Evolutionary conservation across 2,329 filamentous ascomycete genomes (phyloP), one percentile per base, ranked within the genome.

Genomic region (Pseudogymnoascus sp.): DNA sequence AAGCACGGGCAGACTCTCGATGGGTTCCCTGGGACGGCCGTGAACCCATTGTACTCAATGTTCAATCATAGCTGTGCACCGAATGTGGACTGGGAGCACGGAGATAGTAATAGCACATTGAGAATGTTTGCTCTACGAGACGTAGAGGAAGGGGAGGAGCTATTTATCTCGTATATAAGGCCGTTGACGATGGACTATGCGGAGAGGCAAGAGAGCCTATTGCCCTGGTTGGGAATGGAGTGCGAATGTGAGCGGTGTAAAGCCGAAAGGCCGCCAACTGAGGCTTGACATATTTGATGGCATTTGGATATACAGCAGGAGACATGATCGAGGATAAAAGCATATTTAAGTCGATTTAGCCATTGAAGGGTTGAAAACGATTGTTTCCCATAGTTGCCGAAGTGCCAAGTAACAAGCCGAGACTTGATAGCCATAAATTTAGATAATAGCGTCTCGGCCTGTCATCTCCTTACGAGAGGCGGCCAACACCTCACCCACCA

Each of bases 31-130:
- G 69, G 73, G 16, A 69, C 71, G 1, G 67, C 65, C 25, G 67
- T 74, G 37, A 71, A 67, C 43, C 68, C 70, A 0, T 61, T 72
- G 14, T 66, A 73, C 61, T 69, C 68, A 16, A 69, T 73, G 65
- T 69, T 74, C 43, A 74, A 74, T 63, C 72, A 74, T 63, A 72
- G 71, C 63, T 74, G 72, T 59, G 66, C 65, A 37, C 71, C 72
- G 5, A 74, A 72, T 63, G 67, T 70, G 16, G 68, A 69, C 62
- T 69, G 68, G 68, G 67, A 68, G 62, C 69, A 70, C 63, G 65
- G 68, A 40, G 58, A 58, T n/a, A 65, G 63, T 1, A 67, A 66
- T 62, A 69, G 64, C 38, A 67, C 67, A 25, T 66, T 70, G 14
- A 69, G 67, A 6, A 65, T 70, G 66, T 70, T 69, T 43, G 62